These are phyloP conservation scores for Xylaria castorea DNA, from an alignment of 495 filamentous ascomycete genomes.

Conservation along the genomic window DNA sequence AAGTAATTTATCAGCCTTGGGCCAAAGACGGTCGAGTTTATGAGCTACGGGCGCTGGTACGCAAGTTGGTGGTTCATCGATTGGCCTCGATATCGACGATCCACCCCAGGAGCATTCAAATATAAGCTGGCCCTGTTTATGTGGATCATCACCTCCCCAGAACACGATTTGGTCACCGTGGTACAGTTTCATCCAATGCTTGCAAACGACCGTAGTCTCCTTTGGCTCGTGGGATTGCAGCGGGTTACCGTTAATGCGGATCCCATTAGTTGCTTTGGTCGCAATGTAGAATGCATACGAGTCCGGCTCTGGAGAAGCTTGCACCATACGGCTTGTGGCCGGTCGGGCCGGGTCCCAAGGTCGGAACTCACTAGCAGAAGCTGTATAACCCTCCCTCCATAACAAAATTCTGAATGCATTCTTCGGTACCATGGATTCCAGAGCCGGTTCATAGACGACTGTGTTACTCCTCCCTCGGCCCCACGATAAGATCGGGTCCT, in stretches of 20 bases:
- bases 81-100: conserved; percentile 42
- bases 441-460: conserved; percentile 60
- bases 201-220: conserved; percentile 51
- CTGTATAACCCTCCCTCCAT: conserved; percentile 69
- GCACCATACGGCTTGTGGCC: conserved; percentile 35
- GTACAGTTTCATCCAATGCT: conserved; percentile 70
- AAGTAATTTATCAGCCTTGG: conserved; percentile 34
- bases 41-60: conserved; percentile 34
- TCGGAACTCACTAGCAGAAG: conserved; percentile 42
- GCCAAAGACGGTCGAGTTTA: conserved; percentile 41
- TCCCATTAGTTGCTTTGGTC: conserved; percentile 72
- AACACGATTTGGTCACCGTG: conserved; percentile 75
- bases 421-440: conserved; percentile 77
- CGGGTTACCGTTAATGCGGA: conserved; percentile 72
- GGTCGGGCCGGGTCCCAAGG: conserved; percentile 48
- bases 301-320: conserved; percentile 49
- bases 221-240: conserved; percentile 58
- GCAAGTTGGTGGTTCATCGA: conserved; percentile 28
- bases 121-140: conserved; percentile 41
- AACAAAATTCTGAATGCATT: conserved; percentile 79
- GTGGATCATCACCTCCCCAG: conserved; percentile 50
- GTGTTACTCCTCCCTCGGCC: conserved; percentile 71
- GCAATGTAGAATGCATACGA: conserved; percentile 74
- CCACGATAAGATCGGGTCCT: conserved; percentile 72
- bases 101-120: conserved; percentile 58